Conservation (phyloP, 495 filamentous ascomycete genomes). For the Tuber melanosporum region DNA sequence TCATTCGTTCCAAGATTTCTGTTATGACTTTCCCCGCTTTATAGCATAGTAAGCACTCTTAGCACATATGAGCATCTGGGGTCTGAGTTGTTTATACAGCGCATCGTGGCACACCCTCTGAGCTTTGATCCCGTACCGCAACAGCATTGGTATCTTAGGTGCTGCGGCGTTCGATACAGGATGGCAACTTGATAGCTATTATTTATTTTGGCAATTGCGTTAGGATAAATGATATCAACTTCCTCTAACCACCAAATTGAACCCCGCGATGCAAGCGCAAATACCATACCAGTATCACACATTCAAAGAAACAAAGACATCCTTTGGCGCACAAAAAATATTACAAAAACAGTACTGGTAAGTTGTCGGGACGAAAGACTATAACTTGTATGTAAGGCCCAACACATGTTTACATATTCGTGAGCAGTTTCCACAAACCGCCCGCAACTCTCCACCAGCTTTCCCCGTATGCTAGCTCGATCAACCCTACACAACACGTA, state of each 20-base stretch:
- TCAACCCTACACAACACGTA: slow-evolving; percentile 15
- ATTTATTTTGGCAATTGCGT: not conserved
- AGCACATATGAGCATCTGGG: not conserved
- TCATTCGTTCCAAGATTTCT: not conserved
- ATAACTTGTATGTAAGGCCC: not conserved
- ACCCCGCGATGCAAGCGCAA: not conserved
- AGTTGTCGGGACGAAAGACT: not conserved
- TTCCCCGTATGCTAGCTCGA: slow-evolving; percentile 32
- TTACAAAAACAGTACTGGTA: not conserved
- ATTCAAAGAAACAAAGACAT: not conserved
- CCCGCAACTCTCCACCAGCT: slow-evolving; percentile 23
- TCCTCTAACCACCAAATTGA: not conserved
- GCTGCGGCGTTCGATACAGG: not conserved
- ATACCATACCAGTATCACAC: not conserved
- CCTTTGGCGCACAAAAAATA: not conserved
- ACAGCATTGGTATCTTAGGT: not conserved
- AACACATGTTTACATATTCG: slow-evolving; percentile 18
- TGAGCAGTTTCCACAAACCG: slow-evolving; percentile 29
- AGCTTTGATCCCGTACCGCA: not conserved
- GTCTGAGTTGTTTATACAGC: not conserved
- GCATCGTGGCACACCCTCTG: not conserved
- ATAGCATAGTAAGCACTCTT: not conserved
- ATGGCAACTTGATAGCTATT: not conserved
- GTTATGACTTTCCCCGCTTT: not conserved
- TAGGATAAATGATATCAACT: not conserved